Percentiles rank a stretch among this genome's conserved stretches.
Evolutionary conservation across 1,284 basidiomycete genomes (phyloP).

Genomic region (Tausonia pullulans): DNA sequence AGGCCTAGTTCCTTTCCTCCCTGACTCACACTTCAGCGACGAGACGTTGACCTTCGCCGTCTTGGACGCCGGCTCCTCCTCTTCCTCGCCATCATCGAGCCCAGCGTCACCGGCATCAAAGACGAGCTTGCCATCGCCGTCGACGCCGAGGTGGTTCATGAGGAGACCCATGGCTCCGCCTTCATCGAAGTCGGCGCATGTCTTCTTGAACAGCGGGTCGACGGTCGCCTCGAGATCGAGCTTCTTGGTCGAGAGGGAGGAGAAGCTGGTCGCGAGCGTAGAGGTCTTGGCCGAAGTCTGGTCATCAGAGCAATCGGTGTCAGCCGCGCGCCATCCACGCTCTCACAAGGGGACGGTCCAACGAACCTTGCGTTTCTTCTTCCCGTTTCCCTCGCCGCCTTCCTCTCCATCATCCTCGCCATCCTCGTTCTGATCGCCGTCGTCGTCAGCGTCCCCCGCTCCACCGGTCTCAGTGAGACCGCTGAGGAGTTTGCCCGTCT

Average conservation of each 20-base stretch:
- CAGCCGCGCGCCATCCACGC: not conserved
- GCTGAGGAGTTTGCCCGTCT: conserved; percentile 88
- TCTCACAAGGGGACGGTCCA: not conserved
- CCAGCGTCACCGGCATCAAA: conserved; percentile 91
- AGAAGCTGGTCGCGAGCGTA: conserved; percentile 71
- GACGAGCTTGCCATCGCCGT: conserved; percentile 76
- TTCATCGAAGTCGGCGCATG: conserved; percentile 96
- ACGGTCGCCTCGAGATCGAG: conserved; percentile 89
- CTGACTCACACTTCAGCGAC: conserved; percentile 51
- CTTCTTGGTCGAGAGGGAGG: conserved; percentile 80
- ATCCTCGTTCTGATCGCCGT: conserved; percentile 19
- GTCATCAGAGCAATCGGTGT: not conserved
- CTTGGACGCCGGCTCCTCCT: conserved; percentile 46
- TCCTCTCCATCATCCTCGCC: conserved; percentile 40
- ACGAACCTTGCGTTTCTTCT: conserved; percentile 46
- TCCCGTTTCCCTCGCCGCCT: conserved; percentile 39
- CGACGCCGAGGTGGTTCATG: conserved; percentile 84
- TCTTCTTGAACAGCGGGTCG: conserved; percentile 95
- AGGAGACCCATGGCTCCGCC: conserved; percentile 88
- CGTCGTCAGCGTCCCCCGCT: conserved; percentile 20
- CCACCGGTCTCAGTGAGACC: conserved; percentile 52
- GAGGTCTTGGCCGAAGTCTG: conserved; percentile 29
- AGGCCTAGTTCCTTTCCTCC: not conserved
- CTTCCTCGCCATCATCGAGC: conserved; percentile 60
- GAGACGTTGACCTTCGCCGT: conserved; percentile 40